Evolutionary conservation across 2,329 filamentous ascomycete genomes (phyloP), one percentile per base, ranked within the genome.

Genomic region (Colletotrichum gloeosporioides): DNA sequence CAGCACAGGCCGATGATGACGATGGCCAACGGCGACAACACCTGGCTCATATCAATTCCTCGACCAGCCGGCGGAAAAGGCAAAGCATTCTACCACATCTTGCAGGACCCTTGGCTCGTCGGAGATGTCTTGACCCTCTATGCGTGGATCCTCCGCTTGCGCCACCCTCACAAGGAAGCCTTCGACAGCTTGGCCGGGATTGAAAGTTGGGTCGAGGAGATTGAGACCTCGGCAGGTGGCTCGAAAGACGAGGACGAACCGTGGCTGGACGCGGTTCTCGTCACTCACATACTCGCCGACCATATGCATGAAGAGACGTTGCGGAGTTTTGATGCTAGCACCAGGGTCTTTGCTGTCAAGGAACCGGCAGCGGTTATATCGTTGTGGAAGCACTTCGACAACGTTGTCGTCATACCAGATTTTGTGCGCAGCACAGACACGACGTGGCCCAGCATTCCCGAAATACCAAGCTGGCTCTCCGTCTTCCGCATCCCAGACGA

Each of bases 41-140:
- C 82, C 27, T 85, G 83, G 83, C 77, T 85, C 4, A 76, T 84
- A 34, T 84, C 83, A 8, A 81, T 84, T 61, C 82, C 83, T 3
- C 79, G 81, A 8, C 83, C 82, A 5, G 55, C 63, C 9, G 18
- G 25, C 27, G 78, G 73, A 18, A 72, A 67, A 2, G 77, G 78
- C 13, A 81, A 80, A 63, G 77, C 71, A 3, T 84, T 80, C 74
- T 84, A 79, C 66, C 83, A 85, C 55, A 70, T 85, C 10, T 81
- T 82, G 25, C 80, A 80, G 13, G 83, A 85, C 16, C 83, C 83
- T 2, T 85, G 83, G 83, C 80, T 85, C 9, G 77, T 78, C 15
- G 83, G 82, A 8, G 61, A 72, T 25, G 22, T 7, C 63, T 8
- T 72, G 7, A 44, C n/a, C 3, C 4, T 29, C 8, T 67, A 32